Conservation (phyloP, 23 red algal species). For the Chondrus crispus region DNA sequence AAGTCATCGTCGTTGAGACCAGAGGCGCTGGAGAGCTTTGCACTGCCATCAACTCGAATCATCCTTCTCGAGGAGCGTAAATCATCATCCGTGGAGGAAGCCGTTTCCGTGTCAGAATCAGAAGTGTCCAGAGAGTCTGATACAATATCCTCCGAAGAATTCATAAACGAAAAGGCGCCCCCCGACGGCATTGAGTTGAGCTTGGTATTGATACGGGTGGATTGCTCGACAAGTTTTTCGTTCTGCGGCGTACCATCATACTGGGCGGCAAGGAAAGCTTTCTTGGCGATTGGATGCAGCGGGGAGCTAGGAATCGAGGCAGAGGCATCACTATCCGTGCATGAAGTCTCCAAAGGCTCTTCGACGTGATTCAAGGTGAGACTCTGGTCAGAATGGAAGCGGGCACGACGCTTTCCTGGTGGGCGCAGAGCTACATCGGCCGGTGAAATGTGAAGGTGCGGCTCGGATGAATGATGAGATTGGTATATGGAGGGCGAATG, state of each 20-base stretch:
- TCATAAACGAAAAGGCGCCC: conserved; percentile 44
- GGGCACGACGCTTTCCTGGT: conserved; percentile 5
- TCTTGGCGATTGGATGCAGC: too few relatives aligned
- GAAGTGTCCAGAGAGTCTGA: background rate
- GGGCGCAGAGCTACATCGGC: conserved; percentile 44
- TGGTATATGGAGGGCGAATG: background rate
- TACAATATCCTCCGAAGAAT: conserved; percentile 44
- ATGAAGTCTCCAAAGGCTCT: background rate
- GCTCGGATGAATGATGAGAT: background rate
- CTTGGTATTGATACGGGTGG: conserved; percentile 37
- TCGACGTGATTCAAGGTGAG: background rate
- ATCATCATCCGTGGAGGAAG: background rate
- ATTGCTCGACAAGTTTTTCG: background rate
- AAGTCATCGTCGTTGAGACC: background rate
- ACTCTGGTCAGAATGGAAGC: background rate
- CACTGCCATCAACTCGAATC: conserved; percentile 49
- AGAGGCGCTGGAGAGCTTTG: conserved; percentile 30
- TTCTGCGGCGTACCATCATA: background rate
- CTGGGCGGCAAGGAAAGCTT: background rate
- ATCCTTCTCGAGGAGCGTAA: background rate
- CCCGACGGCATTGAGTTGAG: conserved; percentile 49
- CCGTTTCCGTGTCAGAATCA: background rate
- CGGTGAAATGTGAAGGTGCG: background rate
- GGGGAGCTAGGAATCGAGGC: too few relatives aligned
- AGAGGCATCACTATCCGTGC: background rate